Base-by-base conservation (phyloP, 495 filamentous ascomycete genomes). In the Penicillium bovifimosum region DNA sequence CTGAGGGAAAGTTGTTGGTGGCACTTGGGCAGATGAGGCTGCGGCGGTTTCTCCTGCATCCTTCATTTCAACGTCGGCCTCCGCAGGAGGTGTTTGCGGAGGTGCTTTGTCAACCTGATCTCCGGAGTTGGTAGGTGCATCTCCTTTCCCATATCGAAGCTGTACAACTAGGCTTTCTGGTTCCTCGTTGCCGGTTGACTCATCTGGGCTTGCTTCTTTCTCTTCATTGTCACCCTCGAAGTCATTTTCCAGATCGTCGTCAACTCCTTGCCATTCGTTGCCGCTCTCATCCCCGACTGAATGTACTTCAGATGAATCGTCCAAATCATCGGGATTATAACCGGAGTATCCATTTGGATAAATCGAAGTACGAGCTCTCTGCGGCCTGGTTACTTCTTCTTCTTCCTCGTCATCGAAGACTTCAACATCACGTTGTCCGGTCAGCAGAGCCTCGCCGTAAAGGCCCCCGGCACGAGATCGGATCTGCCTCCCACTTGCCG, bases 401-500 rank as follows among this genome's bases (percentile, higher is more conserved):
- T 72, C 71, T 8, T 60, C 57, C 5, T 50, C 47, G 1, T 62
- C 57, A 10, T 48, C 24, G 20, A 48, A 48, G 17, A 63, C 63
- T 8, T 57, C 56, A 17, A 67, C 63, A 9, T 57, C 58, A 1
- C 74, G 70, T 44, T 80, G 76, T n/a, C 76, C 80, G 59, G 71
- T 80, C 10, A 85, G 71, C 57, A 85, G 59, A 42, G 76, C 76
- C 61, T 92, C 89, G 2, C 90, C 90, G 64, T 96, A 96, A 35
- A 83, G 68, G 10, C 93, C 88, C 14, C 84, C 87, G n/a, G 72
- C 71, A 9, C 87, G 83, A 13, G 82, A 79, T 48, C 87, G 80
- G 28, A 96, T 82, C 61, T 96, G 92, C 31, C 93, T 82, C 29
- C 93, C 93, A 64, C 89, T 95, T 26, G 91, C 87, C 2, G 95